A percentile compares a stretch with the other conserved stretches of the same genome.
Evolutionary conservation across 148 eudicot genomes (phyloP).

Genomic region (Camellia lanceoleosa): DNA sequence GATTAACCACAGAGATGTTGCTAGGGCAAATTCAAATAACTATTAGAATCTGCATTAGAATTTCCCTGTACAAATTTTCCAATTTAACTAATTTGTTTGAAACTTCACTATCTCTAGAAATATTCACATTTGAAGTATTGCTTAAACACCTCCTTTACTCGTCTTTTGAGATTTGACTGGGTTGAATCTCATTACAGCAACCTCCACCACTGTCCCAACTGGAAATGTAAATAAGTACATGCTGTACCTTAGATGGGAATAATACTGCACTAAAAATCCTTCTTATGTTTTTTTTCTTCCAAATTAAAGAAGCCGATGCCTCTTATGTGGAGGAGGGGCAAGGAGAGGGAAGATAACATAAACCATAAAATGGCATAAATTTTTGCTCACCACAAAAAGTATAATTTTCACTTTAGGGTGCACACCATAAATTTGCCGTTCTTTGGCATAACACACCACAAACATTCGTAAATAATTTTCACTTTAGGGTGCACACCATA

Average conservation of each 20-base stretch:
- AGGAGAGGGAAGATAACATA: background rate
- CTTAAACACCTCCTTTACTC: background rate
- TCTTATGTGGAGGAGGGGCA: background rate
- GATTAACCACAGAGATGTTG: background rate
- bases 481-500: no score
- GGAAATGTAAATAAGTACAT: background rate
- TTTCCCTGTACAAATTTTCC: background rate
- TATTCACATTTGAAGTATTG: background rate
- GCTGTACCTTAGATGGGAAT: background rate
- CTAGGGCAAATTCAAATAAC: background rate
- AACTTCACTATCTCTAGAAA: background rate
- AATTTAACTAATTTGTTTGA: background rate
- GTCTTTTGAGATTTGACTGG: background rate
- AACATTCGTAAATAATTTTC: no score
- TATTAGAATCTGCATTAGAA: background rate
- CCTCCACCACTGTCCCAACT: background rate
- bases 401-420: no score
- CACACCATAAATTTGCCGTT: no score
- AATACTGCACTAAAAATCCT: background rate
- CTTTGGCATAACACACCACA: no score
- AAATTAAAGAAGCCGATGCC: background rate
- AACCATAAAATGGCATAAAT: no score
- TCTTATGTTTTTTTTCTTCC: background rate
- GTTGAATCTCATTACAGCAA: no score
- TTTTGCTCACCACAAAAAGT: no score